Evolutionary conservation across 169 alveolate species (phyloP).

Genomic region (Plasmodium gallinaceum): DNA sequence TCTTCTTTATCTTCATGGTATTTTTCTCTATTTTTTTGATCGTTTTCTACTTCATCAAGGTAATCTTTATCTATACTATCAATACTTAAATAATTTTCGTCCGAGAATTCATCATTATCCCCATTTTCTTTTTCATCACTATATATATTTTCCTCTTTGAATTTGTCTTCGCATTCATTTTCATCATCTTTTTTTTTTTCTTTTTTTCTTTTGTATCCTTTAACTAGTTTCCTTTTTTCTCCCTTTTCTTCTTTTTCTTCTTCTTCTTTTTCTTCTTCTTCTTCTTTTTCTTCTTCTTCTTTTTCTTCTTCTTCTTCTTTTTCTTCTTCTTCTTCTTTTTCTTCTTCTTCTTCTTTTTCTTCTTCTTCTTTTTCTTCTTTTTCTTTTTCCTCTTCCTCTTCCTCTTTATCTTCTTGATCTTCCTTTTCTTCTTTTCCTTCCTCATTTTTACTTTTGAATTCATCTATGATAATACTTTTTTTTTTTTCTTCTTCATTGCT

Average conservation of each 20-base stretch:
- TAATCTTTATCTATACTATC: slow-evolving; percentile 14
- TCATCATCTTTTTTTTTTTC: background rate
- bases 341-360: too few relatives aligned
- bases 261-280: background rate
- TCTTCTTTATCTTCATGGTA: background rate
- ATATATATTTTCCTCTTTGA: background rate
- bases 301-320: background rate
- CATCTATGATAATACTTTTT: too few relatives aligned
- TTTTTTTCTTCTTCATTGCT: background rate
- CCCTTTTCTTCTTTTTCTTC: too few relatives aligned
- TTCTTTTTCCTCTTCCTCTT: background rate
- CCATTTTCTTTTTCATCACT: background rate
- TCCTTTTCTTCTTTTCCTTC: background rate
- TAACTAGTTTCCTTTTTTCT: background rate
- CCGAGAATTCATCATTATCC: background rate
- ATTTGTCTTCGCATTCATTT: background rate
- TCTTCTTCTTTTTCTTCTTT: background rate
- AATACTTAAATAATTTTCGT: slow-evolving; percentile 18
- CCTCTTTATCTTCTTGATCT: background rate
- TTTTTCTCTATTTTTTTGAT: background rate
- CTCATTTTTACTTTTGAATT: slow-evolving; percentile 1
- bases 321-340: background rate
- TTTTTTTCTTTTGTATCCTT: background rate
- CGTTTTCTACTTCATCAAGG: background rate
- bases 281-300: background rate